A percentile compares a stretch with the other conserved stretches of the same genome.
Conservation (phyloP, 176 grass and related monocot genomes). For the Neostapfia colusana region DNA sequence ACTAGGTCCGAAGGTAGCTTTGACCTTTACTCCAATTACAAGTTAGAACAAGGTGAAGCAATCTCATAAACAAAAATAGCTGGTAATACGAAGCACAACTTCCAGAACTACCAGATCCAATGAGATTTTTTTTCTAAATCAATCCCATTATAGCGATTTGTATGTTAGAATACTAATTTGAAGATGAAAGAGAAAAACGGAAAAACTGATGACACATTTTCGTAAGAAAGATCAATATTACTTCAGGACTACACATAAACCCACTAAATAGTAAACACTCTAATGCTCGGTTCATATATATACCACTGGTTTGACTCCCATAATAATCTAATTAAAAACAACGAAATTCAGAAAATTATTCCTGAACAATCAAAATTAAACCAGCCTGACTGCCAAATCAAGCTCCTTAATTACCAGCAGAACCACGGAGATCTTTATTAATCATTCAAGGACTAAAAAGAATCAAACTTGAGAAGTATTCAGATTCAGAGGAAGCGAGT, state of each 20-base stretch:
- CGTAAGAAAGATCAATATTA: background rate
- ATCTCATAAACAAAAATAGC: constrained; percentile 14
- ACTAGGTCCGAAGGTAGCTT: background rate
- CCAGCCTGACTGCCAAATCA: background rate
- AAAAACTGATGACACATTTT: background rate
- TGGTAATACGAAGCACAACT: background rate
- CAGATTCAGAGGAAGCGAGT: constrained; percentile 11
- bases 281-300: background rate
- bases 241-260: background rate
- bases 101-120: constrained; percentile 4
- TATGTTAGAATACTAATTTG: background rate
- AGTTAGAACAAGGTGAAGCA: constrained; percentile 31
- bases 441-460: background rate
- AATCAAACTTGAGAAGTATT: background rate
- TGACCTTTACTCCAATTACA: constrained; percentile 23
- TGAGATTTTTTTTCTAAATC: constrained; percentile 6
- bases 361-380: background rate
- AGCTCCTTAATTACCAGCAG: background rate
- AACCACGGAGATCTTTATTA: constrained; percentile 4
- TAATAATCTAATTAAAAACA: constrained; percentile 2
- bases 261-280: background rate
- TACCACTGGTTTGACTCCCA: background rate
- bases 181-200: background rate
- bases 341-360: background rate
- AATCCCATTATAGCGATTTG: constrained; percentile 10